A percentile compares a stretch with the other conserved stretches of the same genome.
These are phyloP conservation scores for Tilletia caries DNA, from an alignment of 1,284 basidiomycete genomes.

Conservation along the genomic window DNA sequence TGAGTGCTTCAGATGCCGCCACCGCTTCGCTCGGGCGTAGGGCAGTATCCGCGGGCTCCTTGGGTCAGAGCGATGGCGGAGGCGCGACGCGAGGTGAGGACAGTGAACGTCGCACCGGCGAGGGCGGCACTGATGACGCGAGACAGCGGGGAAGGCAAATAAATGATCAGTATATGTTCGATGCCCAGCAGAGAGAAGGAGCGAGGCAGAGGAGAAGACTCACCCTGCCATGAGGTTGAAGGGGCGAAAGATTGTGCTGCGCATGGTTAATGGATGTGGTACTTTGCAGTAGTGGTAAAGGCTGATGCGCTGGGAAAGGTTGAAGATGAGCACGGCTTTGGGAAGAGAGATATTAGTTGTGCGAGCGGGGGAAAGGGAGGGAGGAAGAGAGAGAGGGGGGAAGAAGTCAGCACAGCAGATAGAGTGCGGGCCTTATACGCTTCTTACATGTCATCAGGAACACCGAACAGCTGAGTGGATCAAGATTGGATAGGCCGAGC, in stretches of 20 bases:
- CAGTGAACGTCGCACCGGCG: constrained; percentile 7
- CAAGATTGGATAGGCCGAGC: too few species aligned
- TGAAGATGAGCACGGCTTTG: too few species aligned
- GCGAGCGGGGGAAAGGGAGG: too few species aligned
- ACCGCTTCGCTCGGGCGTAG: constrained; percentile 9
- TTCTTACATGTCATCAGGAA: too few species aligned
- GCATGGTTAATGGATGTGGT: background rate
- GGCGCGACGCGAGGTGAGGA: constrained; percentile 4
- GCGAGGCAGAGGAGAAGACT: background rate
- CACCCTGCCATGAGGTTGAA: constrained; percentile 13
- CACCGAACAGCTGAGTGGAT: too few species aligned
- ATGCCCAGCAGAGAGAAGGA: background rate
- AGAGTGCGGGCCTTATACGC: too few species aligned
- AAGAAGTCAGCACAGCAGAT: too few species aligned
- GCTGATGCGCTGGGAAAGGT: too few species aligned
- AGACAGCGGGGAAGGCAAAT: background rate
- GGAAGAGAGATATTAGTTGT: too few species aligned
- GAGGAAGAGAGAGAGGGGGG: too few species aligned
- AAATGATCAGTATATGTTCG: background rate
- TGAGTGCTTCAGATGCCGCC: background rate
- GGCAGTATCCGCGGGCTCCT: constrained; percentile 4
- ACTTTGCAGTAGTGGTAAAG: too few species aligned
- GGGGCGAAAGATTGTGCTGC: constrained; percentile 3
- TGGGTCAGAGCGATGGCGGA: background rate
- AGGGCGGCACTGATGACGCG: background rate